A percentile compares a stretch with the other conserved stretches of the same genome.
phyloP scores from a whole-genome alignment of 1,139 yeast genomes.

The Debaryomyces fabryi region DNA sequence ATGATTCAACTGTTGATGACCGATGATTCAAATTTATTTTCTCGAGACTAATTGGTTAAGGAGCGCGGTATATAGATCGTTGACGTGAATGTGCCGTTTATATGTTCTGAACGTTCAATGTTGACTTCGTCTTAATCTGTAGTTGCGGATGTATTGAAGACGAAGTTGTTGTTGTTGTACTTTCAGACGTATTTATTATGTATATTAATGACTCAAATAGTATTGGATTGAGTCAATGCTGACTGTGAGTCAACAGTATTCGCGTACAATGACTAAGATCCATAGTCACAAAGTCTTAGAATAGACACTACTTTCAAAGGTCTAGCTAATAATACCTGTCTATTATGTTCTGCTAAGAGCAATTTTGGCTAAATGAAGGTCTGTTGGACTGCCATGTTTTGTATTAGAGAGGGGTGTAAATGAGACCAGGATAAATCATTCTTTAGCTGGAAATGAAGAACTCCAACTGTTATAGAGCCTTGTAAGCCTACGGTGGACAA shows the following conservation, averaged over 20 bases:
- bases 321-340: background rate
- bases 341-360: background rate
- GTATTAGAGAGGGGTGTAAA: background rate
- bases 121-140: background rate
- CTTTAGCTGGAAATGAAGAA: too few relatives aligned
- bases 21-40: slow-evolving; percentile 4
- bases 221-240: background rate
- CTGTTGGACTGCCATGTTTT: background rate
- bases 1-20: slow-evolving; percentile 1
- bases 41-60: slow-evolving; percentile 1
- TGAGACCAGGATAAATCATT: too few relatives aligned
- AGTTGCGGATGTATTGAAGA: background rate
- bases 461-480: too few relatives aligned
- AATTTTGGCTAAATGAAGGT: background rate
- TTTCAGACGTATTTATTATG: background rate
- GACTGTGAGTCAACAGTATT: background rate
- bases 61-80: background rate
- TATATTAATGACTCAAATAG: background rate
- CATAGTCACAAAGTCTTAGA: background rate
- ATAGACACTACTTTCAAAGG: background rate
- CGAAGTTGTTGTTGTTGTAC: background rate
- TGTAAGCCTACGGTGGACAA: background rate
- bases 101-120: background rate
- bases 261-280: slow-evolving; percentile 2
- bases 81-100: background rate